Conservation (phyloP, 495 filamentous ascomycete species). For the Chaetomium tenue region DNA sequence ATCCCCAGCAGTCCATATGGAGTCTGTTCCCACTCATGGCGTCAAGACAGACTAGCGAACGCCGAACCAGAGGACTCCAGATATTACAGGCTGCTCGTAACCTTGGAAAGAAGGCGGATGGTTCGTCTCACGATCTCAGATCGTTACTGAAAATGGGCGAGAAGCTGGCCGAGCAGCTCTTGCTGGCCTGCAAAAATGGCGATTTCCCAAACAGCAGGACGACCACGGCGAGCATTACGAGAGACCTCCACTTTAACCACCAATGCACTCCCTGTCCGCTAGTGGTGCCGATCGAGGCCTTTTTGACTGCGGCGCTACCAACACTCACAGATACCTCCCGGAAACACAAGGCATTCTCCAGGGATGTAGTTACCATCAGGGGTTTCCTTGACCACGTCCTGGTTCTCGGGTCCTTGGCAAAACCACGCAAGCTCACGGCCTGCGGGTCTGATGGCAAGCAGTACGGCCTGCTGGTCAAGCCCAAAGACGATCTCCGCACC, state of each 20-base stretch:
- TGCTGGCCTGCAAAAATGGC: slow-evolving; percentile 75
- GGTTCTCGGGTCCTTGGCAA: slow-evolving; percentile 87
- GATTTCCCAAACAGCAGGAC: slow-evolving; percentile 65
- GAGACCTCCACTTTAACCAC: slow-evolving; percentile 78
- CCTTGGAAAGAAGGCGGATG: slow-evolving; percentile 39
- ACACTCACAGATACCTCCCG: slow-evolving; percentile 65
- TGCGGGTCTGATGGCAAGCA: slow-evolving; percentile 81
- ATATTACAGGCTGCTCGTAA: slow-evolving; percentile 48
- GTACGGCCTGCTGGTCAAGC: slow-evolving; percentile 92
- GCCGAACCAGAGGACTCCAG: slow-evolving; percentile 52
- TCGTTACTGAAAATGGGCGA: slow-evolving; percentile 72
- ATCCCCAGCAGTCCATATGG: slow-evolving; percentile 94
- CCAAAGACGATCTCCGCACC: slow-evolving; percentile 95
- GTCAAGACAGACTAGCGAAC: slow-evolving; percentile 46
- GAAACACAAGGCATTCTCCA: slow-evolving; percentile 80
- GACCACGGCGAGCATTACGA: slow-evolving; percentile 63
- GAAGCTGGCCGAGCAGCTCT: slow-evolving; percentile 77
- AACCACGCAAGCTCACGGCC: slow-evolving; percentile 85
- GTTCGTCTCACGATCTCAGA: slow-evolving; percentile 54
- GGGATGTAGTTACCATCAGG: slow-evolving; percentile 53
- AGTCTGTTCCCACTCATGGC: slow-evolving; percentile 78
- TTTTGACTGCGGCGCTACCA: slow-evolving; percentile 79
- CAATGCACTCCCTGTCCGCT: slow-evolving; percentile 77
- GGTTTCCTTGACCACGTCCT: slow-evolving; percentile 79
- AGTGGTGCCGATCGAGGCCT: slow-evolving; percentile 83